Evolutionary conservation across 2,329 filamentous ascomycete species (phyloP), one percentile per base, ranked within the genome.

Genomic region (Colletotrichum acutatum): DNA sequence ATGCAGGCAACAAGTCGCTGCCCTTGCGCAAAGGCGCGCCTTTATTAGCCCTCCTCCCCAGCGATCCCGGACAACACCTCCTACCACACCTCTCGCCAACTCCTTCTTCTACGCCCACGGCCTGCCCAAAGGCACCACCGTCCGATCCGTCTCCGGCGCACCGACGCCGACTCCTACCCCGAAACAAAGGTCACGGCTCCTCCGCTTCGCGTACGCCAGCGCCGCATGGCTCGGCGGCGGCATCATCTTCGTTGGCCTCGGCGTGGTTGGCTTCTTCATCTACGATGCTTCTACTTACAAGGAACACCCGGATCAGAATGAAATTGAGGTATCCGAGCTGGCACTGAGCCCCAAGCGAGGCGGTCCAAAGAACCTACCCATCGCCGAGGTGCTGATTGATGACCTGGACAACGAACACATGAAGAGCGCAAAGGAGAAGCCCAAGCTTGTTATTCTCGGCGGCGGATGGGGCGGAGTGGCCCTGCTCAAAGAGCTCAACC

Each of bases 401-500:
- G 97, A 98, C 79, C 91, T 97, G 77, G 96, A 98, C 76, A 90
- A 85, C 65, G 90, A 92, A 16, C 88, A 90, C 69, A 95, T 92
- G 83, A 88, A 86, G 75, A 87, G 85, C 62, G 90, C 92, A 81
- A 97, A 95, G 83, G 90, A 95, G 79, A 99, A 99, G 86, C 97
- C 97, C 5, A 94, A 93, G 79, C 85, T 99, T 78, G 97, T 99
- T 53, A 93, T 99, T 71, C 84, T 99, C 42, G 97, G 97, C 24
- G 95, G 95, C 19, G 97, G 97, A 57, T 99, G 97, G 97, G 97
- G 95, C 66, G 95, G 95, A 78, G 94, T 99, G 74, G 94, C 96
- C 5, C 85, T 99, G 72, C 85, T 99, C 77, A 99, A 99, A 85
- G 93, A 94, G 74, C 84, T 99, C 75, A 93, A 96, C 74, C 92